Evolutionary conservation across 1,284 basidiomycete species (phyloP).

Genomic region (Rhodotorula sp.): DNA sequence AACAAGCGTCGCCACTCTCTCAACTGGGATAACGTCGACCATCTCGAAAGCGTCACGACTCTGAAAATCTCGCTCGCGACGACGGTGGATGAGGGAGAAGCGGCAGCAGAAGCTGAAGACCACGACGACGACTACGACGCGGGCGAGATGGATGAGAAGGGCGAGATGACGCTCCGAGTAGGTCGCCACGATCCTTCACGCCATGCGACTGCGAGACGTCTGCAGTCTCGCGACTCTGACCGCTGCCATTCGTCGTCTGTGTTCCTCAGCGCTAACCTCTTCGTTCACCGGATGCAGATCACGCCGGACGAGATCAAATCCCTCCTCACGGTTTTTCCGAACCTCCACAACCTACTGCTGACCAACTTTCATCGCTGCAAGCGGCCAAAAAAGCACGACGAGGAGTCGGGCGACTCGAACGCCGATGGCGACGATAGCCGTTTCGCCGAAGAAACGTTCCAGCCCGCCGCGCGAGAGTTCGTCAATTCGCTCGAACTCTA

Average conservation of each 20-base stretch:
- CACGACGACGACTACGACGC: not conserved
- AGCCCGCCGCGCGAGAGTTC: conserved; percentile 25
- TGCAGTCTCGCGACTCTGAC: not conserved
- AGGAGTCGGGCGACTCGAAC: not conserved
- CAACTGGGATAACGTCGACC: conserved; percentile 15
- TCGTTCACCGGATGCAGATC: not conserved
- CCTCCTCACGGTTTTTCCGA: conserved; percentile 21
- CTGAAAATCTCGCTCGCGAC: conserved; percentile 22
- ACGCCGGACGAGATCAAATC: conserved; percentile 13
- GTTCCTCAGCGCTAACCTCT: too few species aligned
- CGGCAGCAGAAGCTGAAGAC: conserved; percentile 4
- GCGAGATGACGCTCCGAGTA: conserved; percentile 18
- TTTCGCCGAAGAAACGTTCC: conserved; percentile 18
- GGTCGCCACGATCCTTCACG: not conserved
- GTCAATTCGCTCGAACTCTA: conserved; percentile 11
- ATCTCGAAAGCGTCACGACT: conserved; percentile 3
- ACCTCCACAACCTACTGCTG: conserved; percentile 16
- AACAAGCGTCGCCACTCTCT: conserved; percentile 13
- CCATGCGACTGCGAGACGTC: not conserved
- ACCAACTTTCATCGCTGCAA: conserved; percentile 25
- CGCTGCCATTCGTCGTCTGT: too few species aligned
- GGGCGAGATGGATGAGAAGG: not conserved
- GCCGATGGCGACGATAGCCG: not conserved
- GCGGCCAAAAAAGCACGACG: not conserved
- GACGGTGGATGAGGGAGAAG: conserved; percentile 4